phyloP scores from a whole-genome alignment of 306 rosid genomes.

The Dryas drummondii region DNA sequence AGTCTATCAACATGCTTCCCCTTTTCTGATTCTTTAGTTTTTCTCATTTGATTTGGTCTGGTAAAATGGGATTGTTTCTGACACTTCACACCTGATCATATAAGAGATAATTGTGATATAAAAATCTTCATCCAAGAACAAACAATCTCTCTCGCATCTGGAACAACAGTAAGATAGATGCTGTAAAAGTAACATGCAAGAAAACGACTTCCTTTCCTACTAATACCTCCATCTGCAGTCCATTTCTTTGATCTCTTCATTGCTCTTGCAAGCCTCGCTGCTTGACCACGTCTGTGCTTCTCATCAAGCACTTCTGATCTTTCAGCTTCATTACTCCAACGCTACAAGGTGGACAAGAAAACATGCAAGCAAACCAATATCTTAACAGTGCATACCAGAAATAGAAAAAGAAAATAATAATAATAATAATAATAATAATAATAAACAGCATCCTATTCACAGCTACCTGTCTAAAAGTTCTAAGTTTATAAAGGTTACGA shows the following conservation, averaged over 20 bases:
- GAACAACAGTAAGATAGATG: not conserved
- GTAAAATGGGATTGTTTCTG: constrained; percentile 33
- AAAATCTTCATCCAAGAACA: constrained; percentile 13
- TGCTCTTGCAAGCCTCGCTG: constrained; percentile 58
- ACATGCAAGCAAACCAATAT: constrained; percentile 25
- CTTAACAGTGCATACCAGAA: not conserved
- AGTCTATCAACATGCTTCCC: constrained; percentile 28
- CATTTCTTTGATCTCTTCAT: constrained; percentile 33
- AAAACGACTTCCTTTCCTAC: constrained; percentile 10
- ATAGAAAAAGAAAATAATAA: too few relatives aligned
- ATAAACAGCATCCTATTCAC: not conserved
- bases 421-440: too few relatives aligned
- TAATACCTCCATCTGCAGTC: constrained; percentile 42
- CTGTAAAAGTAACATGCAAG: constrained; percentile 1
- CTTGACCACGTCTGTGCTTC: constrained; percentile 75
- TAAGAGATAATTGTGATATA: not conserved
- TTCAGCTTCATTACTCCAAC: constrained; percentile 72
- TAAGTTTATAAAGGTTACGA: constrained; percentile 72
- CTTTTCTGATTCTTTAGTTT: constrained; percentile 28
- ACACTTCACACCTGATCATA: constrained; percentile 36
- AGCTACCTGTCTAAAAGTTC: constrained; percentile 69
- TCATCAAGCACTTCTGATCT: constrained; percentile 64
- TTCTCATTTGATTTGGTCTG: constrained; percentile 35
- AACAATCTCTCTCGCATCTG: constrained; percentile 1
- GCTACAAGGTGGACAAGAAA: constrained; percentile 33